Evolutionary conservation across 805 yeast species (phyloP).

Genomic region (Cyberlindnera misumaiensis): DNA sequence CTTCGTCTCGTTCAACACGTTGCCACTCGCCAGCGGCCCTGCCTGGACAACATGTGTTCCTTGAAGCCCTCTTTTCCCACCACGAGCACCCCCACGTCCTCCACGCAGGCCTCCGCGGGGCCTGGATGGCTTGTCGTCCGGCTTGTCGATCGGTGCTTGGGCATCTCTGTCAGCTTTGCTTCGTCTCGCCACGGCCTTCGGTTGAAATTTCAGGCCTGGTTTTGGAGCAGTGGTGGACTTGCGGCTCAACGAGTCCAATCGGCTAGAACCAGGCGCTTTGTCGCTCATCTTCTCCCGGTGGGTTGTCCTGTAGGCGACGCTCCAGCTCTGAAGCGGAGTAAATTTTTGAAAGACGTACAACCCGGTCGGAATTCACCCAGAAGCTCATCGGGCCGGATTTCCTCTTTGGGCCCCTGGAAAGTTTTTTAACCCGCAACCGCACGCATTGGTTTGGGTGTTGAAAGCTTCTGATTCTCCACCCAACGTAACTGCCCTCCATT

Average conservation of each 20-base stretch:
- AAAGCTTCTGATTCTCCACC: no score
- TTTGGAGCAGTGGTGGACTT: conserved; percentile 28
- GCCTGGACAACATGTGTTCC: conserved; percentile 61
- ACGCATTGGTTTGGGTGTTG: no score
- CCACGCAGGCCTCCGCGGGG: conserved; percentile 17
- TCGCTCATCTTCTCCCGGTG: conserved; percentile 20
- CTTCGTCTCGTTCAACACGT: conserved; percentile 23
- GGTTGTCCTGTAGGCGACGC: no score
- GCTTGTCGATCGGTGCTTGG: conserved; percentile 43
- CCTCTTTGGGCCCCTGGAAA: not conserved
- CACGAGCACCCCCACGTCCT: conserved; percentile 18
- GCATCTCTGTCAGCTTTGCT: conserved; percentile 79
- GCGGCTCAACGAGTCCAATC: conserved; percentile 34
- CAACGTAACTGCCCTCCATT: not conserved
- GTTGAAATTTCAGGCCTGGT: conserved; percentile 68
- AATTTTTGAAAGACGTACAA: not conserved
- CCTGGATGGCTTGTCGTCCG: conserved; percentile 10
- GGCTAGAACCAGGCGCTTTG: conserved; percentile 17
- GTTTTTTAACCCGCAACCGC: no score
- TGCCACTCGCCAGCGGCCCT: conserved; percentile 64
- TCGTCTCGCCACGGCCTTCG: conserved; percentile 81
- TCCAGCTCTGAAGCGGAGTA: not conserved
- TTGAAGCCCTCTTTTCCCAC: conserved; percentile 21
- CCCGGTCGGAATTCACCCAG: not conserved
- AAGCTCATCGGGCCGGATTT: conserved; percentile 1